Base-by-base conservation (phyloP, 225 moss, liverwort and hornwort genomes). In the Pseudisothecium myosuroides region DNA sequence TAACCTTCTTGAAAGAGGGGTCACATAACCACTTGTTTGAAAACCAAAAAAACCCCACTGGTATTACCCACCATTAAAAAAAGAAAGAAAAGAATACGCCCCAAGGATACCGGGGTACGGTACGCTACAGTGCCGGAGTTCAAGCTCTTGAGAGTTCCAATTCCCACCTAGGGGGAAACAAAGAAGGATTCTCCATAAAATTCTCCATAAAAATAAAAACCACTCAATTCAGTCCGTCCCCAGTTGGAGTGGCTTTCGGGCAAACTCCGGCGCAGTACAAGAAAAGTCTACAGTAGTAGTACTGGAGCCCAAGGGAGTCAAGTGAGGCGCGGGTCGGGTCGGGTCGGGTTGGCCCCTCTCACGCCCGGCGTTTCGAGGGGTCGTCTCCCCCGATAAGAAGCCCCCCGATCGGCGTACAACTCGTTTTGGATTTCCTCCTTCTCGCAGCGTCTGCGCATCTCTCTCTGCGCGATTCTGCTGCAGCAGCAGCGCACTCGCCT, bases 401-500 rank as follows among this genome's bases (percentile, higher is more conserved):
- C 76, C 83, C 27, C 82, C 88, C 83, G 90, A 41, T 86, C 87
- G 62, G n/a, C 90, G 10, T 36, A 66, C 37, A 90, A 83, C 89
- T 92, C 94, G 94, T 92, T 94, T 94, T 86, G 92, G 92, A 90
- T 90, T 88, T 92, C 93, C 10, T 86, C 91, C 75, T 36, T 88
- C 37, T 85, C 37, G 41, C 45, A 56, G 88, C 29, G 84, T 56
- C 24, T 50, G 12, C 28, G 72, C 59, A n/a, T 59, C 56, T 81
- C 59, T 39, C 49, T 32, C 88, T 27, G 21, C 66, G 73, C 56
- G 92, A 88, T 89, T 86, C 86, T 74, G 50, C 87, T 55, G 83
- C 77, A 37, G 66, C 77, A 37, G 66, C 34, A 12, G 62, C 11
- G 76, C 43, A n/a, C 63, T 85, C 76, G 61, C 79, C 49, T 58